Percentiles rank a stretch among this genome's conserved stretches.
These are phyloP conservation scores for Pseudogymnoascus sp. DNA, from an alignment of 2,329 filamentous ascomycete genomes.

Conservation along the genomic window DNA sequence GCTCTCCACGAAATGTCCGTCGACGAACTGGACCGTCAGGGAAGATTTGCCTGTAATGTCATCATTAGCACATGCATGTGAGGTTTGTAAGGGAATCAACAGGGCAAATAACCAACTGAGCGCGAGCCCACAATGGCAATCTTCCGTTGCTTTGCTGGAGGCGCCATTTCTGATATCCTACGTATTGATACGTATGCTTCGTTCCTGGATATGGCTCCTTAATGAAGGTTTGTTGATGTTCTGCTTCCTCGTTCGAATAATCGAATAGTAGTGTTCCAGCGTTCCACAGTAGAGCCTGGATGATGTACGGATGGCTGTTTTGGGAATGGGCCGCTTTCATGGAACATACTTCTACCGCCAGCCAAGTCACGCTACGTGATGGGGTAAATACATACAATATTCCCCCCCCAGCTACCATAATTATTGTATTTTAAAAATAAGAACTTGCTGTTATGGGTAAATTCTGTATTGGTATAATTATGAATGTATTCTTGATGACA, in stretches of 20 bases:
- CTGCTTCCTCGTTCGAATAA: background rate
- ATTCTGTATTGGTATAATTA: too few species aligned
- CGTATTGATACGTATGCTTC: conserved; percentile 1
- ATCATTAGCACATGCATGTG: background rate
- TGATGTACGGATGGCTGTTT: conserved; percentile 3
- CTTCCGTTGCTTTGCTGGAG: conserved; percentile 72
- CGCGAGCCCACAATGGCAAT: conserved; percentile 93
- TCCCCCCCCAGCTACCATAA: background rate
- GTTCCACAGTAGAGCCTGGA: conserved; percentile 3
- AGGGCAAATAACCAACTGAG: conserved; percentile 68
- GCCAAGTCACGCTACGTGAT: background rate
- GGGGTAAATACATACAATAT: background rate
- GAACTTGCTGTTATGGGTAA: too few species aligned
- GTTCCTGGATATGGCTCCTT: conserved; percentile 2
- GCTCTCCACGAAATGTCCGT: conserved; percentile 96
- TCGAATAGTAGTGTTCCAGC: background rate
- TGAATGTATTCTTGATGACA: background rate
- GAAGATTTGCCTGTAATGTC: conserved; percentile 77
- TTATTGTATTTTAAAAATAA: background rate
- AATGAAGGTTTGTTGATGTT: conserved; percentile 1
- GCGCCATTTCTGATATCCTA: conserved; percentile 19
- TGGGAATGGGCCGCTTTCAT: background rate
- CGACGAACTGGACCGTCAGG: conserved; percentile 92
- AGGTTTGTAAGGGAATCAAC: conserved; percentile 1
- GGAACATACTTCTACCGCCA: conserved; percentile 7